Evolutionary conservation across 2,329 filamentous ascomycete species (phyloP), one percentile per base, ranked within the genome.

Genomic region (Raffaelea arxii): DNA sequence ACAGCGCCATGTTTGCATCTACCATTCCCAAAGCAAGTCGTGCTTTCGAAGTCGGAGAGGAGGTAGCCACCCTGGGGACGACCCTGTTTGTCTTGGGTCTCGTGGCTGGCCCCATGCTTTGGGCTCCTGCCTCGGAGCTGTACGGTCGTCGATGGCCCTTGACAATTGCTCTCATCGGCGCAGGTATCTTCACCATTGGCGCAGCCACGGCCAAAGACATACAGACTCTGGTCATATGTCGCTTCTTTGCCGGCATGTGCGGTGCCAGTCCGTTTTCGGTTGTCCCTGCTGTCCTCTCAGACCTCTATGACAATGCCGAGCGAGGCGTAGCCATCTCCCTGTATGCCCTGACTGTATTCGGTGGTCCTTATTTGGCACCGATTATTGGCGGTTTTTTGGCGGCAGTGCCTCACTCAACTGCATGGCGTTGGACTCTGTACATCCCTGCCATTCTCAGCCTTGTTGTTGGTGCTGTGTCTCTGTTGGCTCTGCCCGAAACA

Each of bases 311-410:
- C 49, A 86, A 80, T 41, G 85, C 90, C 59, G 85, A 92, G 63
- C 75, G 87, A 44, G 86, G 86, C 56, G 82, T 91, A 2, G 84
- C 86, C n/a, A 91, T 92, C 86, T 85, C 86, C 4, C 84, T 84
- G 12, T 92, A 91, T 62, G 83, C 77, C 10, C 85, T 86, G 3
- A 86, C 86, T 1, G 86, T 86, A 0, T 92, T 92, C 59, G 74
- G 90, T 42, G 87, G 87, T 0, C 86, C 86, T 43, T 32, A 32
- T 16, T 16, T 32, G 27, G 27, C 82, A 49, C 84, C 84, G 12
- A 71, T 94, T 1, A 74, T 82, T 5, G 88, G 88, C 54, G 87
- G 86, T 92, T 49, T 44, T 23, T 4, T 46, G 14, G 38, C 46
- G 23, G 37, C 21, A 23, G 25, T 4, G 27, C 27, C 30, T 25